Percentiles rank a stretch among this genome's conserved stretches.
phyloP scores from a whole-genome alignment of 2,329 filamentous ascomycete species.

The Colletotrichum neosansevieriae region DNA sequence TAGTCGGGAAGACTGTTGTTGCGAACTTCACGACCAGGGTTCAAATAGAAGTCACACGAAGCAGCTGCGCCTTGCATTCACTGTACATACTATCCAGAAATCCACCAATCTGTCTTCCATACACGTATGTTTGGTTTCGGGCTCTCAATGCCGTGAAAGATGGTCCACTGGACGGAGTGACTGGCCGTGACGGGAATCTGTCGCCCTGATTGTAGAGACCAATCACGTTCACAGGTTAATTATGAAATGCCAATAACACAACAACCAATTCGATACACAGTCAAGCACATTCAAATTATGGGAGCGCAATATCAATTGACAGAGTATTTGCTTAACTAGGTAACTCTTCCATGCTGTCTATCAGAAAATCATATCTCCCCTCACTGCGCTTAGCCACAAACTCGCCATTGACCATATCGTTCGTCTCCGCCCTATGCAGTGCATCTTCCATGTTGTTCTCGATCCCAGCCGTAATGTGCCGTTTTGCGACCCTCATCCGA shows the following conservation, averaged over 20 bases:
- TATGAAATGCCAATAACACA: too few species aligned
- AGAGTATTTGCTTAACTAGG: slow-evolving; percentile 1
- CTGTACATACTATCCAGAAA: too few species aligned
- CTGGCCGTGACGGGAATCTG: slow-evolving; percentile 1
- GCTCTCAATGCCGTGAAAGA: neutral
- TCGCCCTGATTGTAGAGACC: neutral
- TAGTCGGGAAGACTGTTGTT: neutral
- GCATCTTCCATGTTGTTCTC: slow-evolving; percentile 45
- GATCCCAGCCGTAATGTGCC: slow-evolving; percentile 47
- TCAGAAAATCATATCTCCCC: slow-evolving; percentile 45
- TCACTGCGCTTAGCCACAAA: slow-evolving; percentile 40
- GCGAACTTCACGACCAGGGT: neutral
- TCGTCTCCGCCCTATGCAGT: slow-evolving; percentile 43
- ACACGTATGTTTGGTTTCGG: neutral
- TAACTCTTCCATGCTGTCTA: slow-evolving; percentile 45
- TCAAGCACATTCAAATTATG: too few species aligned
- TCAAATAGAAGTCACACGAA: slow-evolving; percentile 11
- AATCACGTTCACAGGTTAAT: too few species aligned
- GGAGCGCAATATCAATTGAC: neutral
- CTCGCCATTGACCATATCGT: slow-evolving; percentile 48
- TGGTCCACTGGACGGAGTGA: too few species aligned
- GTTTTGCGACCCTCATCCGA: slow-evolving; percentile 42
- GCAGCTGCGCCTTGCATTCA: neutral
- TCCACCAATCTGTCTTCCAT: too few species aligned
- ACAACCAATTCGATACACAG: too few species aligned